phyloP scores from a whole-genome alignment of 148 eudicot genomes.

The Persicaria maculosa region DNA sequence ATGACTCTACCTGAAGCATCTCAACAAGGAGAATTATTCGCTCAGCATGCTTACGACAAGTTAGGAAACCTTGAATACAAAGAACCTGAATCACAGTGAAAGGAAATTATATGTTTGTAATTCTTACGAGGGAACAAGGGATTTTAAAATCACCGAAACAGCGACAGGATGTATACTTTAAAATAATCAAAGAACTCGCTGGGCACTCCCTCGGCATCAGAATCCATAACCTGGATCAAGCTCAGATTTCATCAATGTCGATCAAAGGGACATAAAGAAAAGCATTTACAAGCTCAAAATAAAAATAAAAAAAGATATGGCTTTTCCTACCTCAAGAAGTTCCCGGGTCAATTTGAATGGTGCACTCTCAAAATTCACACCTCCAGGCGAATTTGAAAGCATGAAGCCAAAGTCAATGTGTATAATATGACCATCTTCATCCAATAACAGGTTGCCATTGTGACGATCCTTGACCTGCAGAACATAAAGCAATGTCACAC shows the following conservation, averaged over 20 bases:
- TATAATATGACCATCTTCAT: slow-evolving; percentile 97
- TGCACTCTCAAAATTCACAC: slow-evolving; percentile 99
- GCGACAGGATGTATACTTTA: slow-evolving; percentile 41
- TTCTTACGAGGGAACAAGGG: background rate
- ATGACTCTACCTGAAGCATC: slow-evolving; percentile 78
- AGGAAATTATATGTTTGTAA: background rate
- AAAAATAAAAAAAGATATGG: background rate
- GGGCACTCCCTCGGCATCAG: slow-evolving; percentile 99
- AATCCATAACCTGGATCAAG: slow-evolving; percentile 91
- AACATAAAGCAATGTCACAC: slow-evolving; percentile 9
- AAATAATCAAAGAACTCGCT: slow-evolving; percentile 97
- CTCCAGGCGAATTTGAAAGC: slow-evolving; percentile 99
- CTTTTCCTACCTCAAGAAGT: slow-evolving; percentile 78
- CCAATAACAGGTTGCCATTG: slow-evolving; percentile 94
- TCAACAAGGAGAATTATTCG: slow-evolving; percentile 98
- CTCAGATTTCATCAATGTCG: slow-evolving; percentile 8
- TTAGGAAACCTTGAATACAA: slow-evolving; percentile 97
- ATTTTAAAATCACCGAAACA: background rate
- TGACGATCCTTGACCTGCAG: slow-evolving; percentile 90
- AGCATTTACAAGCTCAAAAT: background rate
- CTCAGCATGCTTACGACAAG: slow-evolving; percentile 98
- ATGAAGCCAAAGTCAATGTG: slow-evolving; percentile 99
- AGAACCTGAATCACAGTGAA: slow-evolving; percentile 55
- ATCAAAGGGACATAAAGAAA: background rate
- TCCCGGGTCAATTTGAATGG: slow-evolving; percentile 98